These are phyloP conservation scores for sunflower (Helianthus annuus) DNA, from an alignment of 129 eudicot species.

Conservation along the genomic window DNA sequence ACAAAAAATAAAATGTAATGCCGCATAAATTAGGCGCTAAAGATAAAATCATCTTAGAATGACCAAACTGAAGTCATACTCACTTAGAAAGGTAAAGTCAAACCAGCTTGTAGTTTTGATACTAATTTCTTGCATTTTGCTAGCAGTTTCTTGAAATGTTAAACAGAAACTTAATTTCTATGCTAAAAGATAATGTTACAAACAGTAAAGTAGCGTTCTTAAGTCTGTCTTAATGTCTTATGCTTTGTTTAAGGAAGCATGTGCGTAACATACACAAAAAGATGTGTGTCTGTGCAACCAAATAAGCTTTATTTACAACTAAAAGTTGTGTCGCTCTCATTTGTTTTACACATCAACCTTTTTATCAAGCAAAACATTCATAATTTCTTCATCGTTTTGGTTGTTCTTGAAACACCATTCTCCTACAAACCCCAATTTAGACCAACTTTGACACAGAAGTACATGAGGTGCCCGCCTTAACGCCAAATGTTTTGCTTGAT, in stretches of 20 bases:
- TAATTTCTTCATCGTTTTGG: no score
- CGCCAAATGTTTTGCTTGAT: no score
- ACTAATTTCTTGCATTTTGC: not conserved
- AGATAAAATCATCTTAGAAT: conserved; percentile 1
- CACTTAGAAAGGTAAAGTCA: not conserved
- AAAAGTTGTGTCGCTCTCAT: no score
- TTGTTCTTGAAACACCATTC: no score
- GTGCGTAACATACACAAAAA: no score
- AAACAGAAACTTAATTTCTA: not conserved
- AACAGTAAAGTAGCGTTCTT: not conserved
- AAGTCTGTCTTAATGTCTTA: not conserved
- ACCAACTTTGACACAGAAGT: no score
- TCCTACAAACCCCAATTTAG: no score
- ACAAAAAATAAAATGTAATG: not conserved
- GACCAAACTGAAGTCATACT: not conserved
- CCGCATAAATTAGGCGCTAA: not conserved
- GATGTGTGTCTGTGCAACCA: no score
- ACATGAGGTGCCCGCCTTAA: no score
- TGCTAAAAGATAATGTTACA: not conserved
- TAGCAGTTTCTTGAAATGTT: not conserved
- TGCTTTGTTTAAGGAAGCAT: not conserved
- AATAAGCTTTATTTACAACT: no score
- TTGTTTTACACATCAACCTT: no score
- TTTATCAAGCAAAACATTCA: no score
- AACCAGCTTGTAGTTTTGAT: not conserved